Conservation (phyloP, 345 rosid species). For the Arabis alpina region DNA sequence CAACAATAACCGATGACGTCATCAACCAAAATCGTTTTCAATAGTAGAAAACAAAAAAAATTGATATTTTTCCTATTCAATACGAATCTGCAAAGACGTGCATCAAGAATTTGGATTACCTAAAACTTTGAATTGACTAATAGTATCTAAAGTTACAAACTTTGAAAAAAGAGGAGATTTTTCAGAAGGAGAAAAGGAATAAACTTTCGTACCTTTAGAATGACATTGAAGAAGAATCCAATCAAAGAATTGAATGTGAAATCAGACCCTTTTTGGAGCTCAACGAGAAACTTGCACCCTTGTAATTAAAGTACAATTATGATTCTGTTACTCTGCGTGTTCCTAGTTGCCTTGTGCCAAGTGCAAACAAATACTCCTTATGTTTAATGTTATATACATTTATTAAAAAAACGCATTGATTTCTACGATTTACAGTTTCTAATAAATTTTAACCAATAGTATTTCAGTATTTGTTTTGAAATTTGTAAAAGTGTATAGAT, state of each 20-base stretch:
- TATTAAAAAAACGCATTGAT: too few species aligned
- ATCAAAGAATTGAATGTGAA: conserved; percentile 17
- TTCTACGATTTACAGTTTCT: too few species aligned
- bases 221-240: conserved; percentile 10
- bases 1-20: conserved; percentile 43
- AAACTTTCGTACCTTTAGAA: conserved; percentile 15
- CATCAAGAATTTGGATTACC: background rate
- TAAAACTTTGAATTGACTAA: background rate
- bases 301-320: background rate
- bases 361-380: background rate
- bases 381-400: too few species aligned
- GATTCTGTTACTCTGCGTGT: background rate
- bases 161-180: conserved; percentile 7
- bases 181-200: conserved; percentile 16
- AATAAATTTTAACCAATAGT: too few species aligned
- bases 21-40: conserved; percentile 18
- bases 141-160: background rate
- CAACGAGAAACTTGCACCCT: conserved; percentile 17
- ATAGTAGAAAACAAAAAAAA: background rate
- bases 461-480: too few species aligned
- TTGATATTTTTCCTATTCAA: background rate
- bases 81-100: conserved; percentile 25
- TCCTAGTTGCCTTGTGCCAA: background rate
- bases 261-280: conserved; percentile 5
- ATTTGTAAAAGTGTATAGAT: too few species aligned